These are phyloP conservation scores for Aureobasidium melanogenum DNA, from an alignment of 2,329 filamentous ascomycete genomes.

Conservation along the genomic window DNA sequence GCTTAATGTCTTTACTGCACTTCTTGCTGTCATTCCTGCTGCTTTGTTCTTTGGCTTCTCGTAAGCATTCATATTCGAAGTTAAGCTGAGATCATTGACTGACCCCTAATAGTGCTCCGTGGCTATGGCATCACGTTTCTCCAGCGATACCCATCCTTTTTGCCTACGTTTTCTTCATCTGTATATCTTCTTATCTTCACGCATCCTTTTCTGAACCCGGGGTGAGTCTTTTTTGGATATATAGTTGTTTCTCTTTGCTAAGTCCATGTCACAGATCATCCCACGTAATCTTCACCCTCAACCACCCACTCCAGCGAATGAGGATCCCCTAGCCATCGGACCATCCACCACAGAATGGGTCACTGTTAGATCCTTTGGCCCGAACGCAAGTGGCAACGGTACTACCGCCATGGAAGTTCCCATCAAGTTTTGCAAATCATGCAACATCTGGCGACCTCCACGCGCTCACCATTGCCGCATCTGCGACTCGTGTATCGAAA, in stretches of 20 bases:
- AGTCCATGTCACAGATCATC: conserved; percentile 57
- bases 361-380: conserved; percentile 59
- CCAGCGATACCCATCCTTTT: conserved; percentile 84
- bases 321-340: conserved; percentile 72
- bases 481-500: conserved; percentile 96
- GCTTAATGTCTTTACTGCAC: conserved; percentile 78
- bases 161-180: conserved; percentile 84
- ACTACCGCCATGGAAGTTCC: conserved; percentile 89
- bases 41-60: conserved; percentile 79
- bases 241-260: not conserved
- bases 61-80: too few relatives aligned
- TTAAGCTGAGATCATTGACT: too few relatives aligned
- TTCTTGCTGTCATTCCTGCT: conserved; percentile 69
- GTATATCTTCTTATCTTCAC: conserved; percentile 87
- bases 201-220: conserved; percentile 89
- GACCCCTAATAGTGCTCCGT: conserved; percentile 46
- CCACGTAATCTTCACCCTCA: conserved; percentile 87
- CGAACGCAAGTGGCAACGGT: conserved; percentile 41
- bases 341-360: conserved; percentile 91
- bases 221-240: conserved; percentile 46
- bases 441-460: conserved; percentile 93
- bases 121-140: conserved; percentile 77
- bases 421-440: conserved; percentile 96
- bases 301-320: conserved; percentile 63
- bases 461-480: conserved; percentile 93